Conservation (phyloP, 768 basidiomycete species). For the Mycena kentingensis region DNA sequence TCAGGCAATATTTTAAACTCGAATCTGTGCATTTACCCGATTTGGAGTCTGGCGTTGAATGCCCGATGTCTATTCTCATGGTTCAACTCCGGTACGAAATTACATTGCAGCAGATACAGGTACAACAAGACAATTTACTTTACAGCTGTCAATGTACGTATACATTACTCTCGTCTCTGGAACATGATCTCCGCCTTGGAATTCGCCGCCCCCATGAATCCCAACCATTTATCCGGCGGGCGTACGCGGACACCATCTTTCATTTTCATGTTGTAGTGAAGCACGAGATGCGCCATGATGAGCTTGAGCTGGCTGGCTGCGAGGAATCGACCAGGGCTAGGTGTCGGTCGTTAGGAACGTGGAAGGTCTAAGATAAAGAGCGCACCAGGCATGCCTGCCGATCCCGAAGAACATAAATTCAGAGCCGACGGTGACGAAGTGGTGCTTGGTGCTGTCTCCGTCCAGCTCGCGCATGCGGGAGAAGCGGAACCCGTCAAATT, state of each 20-base stretch:
- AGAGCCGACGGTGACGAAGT: slow-evolving; percentile 30
- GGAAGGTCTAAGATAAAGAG: not conserved
- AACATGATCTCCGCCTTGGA: slow-evolving; percentile 13
- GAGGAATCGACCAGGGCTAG: slow-evolving; percentile 45
- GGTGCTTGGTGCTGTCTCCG: slow-evolving; percentile 27
- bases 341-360: too few species aligned
- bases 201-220: not conserved
- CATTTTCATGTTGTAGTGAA: slow-evolving; percentile 41
- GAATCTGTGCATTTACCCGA: too few species aligned
- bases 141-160: too few species aligned
- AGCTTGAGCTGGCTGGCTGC: slow-evolving; percentile 41
- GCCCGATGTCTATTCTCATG: too few species aligned
- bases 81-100: too few species aligned
- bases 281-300: slow-evolving; percentile 37
- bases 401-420: slow-evolving; percentile 39
- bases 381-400: slow-evolving; percentile 35
- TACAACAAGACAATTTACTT: too few species aligned
- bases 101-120: too few species aligned
- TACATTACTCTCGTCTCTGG: not conserved
- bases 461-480: slow-evolving; percentile 29
- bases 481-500: slow-evolving; percentile 48
- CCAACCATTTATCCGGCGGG: slow-evolving; percentile 10
- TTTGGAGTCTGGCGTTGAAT: too few species aligned
- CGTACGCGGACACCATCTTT: slow-evolving; percentile 11
- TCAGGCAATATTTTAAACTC: too few species aligned